phyloP scores from a whole-genome alignment of 495 filamentous ascomycete species.

The Tuber melanosporum region DNA sequence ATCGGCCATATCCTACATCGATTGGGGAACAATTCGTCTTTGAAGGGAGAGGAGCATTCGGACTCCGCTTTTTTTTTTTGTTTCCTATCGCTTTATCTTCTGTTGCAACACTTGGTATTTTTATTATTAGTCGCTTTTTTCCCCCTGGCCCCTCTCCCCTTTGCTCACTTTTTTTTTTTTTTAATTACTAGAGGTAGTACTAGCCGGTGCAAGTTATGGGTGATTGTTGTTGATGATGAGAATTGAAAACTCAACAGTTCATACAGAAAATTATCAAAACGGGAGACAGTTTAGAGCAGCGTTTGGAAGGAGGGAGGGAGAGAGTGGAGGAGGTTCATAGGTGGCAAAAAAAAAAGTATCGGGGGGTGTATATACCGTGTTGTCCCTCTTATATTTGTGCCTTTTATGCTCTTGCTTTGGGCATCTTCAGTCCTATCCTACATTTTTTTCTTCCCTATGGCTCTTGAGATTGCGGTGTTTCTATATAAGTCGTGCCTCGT shows the following conservation, averaged over 20 bases:
- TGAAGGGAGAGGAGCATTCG: conserved; percentile 1
- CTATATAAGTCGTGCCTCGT: not conserved
- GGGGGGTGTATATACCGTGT: conserved; percentile 1
- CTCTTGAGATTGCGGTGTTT: conserved; percentile 2
- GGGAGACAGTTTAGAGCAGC: not conserved
- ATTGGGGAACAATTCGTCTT: not conserved
- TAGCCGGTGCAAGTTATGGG: conserved; percentile 2
- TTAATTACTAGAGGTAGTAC: conserved; percentile 4
- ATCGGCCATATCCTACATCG: not conserved
- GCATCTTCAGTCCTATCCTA: not conserved
- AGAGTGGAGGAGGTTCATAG: not conserved
- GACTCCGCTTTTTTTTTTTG: not conserved
- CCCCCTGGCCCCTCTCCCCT: not conserved
- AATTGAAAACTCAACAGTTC: not conserved
- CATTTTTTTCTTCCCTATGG: not conserved
- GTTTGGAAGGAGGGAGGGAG: not conserved
- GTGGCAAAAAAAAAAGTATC: not conserved
- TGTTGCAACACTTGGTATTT: not conserved
- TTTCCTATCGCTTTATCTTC: not conserved
- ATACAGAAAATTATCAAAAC: conserved; percentile 1
- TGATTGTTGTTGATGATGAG: not conserved
- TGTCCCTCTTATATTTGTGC: not conserved
- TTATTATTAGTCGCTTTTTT: conserved; percentile 1
- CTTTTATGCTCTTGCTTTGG: not conserved
- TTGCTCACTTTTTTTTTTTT: not conserved